Percentiles rank a stretch among this genome's conserved stretches.
These are phyloP conservation scores for Quercus mongolica DNA, from an alignment of 306 rosid species.

Conservation along the genomic window DNA sequence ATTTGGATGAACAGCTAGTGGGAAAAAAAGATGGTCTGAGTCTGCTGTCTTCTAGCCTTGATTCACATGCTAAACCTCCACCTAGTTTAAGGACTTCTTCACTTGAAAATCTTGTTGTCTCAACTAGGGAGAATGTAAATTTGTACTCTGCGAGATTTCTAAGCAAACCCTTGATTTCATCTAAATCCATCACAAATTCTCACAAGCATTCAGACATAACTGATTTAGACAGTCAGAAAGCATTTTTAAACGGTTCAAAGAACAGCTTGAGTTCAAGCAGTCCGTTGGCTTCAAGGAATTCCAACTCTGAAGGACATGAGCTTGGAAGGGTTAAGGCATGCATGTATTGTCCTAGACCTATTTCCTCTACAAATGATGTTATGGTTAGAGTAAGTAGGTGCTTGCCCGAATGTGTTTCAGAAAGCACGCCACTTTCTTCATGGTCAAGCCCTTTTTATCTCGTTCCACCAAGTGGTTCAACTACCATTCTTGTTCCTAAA, in stretches of 20 bases:
- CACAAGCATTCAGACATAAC: conserved; percentile 30
- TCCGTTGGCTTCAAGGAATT: conserved; percentile 33
- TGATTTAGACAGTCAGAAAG: conserved; percentile 24
- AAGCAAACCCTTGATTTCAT: conserved; percentile 27
- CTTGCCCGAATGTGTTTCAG: conserved; percentile 33
- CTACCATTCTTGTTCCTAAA: conserved; percentile 76
- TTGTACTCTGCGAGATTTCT: conserved; percentile 22
- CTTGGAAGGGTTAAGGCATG: conserved; percentile 60
- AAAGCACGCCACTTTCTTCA: conserved; percentile 40
- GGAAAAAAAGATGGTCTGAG: conserved; percentile 63
- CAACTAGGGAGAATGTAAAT: conserved; percentile 45
- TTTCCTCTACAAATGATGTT: conserved; percentile 57
- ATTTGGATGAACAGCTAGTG: conserved; percentile 35
- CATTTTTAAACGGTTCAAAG: conserved; percentile 29
- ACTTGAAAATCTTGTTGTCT: conserved; percentile 38
- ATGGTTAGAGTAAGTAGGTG: conserved; percentile 60
- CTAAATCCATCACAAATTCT: conserved; percentile 26
- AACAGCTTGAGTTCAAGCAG: conserved; percentile 21
- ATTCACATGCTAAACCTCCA: conserved; percentile 29
- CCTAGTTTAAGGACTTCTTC: conserved; percentile 19
- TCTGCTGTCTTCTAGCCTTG: conserved; percentile 39
- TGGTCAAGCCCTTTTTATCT: conserved; percentile 84
- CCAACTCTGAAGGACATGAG: conserved; percentile 42
- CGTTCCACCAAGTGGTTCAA: conserved; percentile 86
- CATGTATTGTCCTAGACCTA: conserved; percentile 69